Conservation (phyloP, 169 alveolate genomes). For the Plasmodium fragile region DNA sequence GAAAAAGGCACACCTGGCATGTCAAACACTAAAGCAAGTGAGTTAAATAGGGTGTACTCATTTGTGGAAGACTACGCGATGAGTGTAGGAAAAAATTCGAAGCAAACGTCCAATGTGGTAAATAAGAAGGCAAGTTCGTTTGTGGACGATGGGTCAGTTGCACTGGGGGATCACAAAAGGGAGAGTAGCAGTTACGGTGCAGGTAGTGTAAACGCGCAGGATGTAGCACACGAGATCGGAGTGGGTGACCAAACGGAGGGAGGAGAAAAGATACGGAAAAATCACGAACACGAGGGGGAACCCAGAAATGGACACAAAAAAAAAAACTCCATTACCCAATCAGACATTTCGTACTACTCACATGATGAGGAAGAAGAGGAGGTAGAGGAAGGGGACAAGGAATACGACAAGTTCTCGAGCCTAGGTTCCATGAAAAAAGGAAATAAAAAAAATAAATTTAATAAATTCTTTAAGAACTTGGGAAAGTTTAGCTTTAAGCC, state of each 20-base stretch:
- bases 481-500: conserved; percentile 49
- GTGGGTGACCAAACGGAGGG: neutral
- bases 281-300: neutral
- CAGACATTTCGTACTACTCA: conserved; percentile 35
- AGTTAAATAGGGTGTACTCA: neutral
- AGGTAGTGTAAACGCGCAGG: neutral
- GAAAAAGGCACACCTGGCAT: neutral
- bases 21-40: neutral
- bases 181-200: neutral
- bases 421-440: conserved; percentile 21
- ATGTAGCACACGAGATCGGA: neutral
- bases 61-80: neutral
- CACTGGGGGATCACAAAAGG: neutral
- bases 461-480: conserved; percentile 47
- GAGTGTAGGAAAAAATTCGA: neutral
- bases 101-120: neutral
- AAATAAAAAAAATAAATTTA: conserved; percentile 54
- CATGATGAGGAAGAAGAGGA: conserved; percentile 22
- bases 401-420: conserved; percentile 48
- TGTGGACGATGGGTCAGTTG: neutral
- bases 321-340: conserved; percentile 27
- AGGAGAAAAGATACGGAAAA: neutral
- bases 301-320: conserved; percentile 12
- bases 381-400: neutral
- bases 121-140: neutral